Evolutionary conservation across 768 basidiomycete genomes (phyloP).

Genomic region (Phaffia tasmanica): DNA sequence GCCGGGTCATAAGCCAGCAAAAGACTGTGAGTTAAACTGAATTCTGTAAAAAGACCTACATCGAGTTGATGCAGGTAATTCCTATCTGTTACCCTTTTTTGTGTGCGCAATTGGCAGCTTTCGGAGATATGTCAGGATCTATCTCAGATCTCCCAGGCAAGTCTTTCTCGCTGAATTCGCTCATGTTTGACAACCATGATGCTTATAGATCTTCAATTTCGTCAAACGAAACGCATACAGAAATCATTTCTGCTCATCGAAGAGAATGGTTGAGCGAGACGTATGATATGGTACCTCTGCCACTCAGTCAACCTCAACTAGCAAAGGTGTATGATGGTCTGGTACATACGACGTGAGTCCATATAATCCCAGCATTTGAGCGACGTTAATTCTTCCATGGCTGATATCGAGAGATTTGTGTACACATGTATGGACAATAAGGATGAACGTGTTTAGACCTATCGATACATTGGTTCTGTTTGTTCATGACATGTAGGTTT

Average conservation of each 20-base stretch:
- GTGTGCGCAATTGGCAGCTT: not conserved
- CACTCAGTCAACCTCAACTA: constrained; percentile 53
- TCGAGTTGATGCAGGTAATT: no score
- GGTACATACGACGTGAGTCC: constrained; percentile 74
- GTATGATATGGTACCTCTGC: constrained; percentile 69
- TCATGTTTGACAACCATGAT: not conserved
- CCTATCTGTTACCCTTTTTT: no score
- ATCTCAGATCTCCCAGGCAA: constrained; percentile 2
- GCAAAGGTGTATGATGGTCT: constrained; percentile 67
- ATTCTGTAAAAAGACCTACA: not conserved
- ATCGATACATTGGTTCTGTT: constrained; percentile 64
- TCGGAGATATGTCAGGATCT: no score
- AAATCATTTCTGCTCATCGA: no score
- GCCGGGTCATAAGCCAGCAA: constrained; percentile 68
- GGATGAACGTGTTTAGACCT: constrained; percentile 60
- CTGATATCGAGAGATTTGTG: not conserved
- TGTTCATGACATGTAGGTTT: constrained; percentile 76
- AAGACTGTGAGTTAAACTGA: constrained; percentile 49
- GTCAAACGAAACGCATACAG: no score
- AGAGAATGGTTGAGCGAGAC: constrained; percentile 40
- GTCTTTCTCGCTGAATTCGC: constrained; percentile 46
- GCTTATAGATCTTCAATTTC: not conserved
- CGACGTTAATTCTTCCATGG: not conserved
- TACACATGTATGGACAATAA: constrained; percentile 38
- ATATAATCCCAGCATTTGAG: constrained; percentile 14